phyloP scores from a whole-genome alignment of 495 filamentous ascomycete species.

The Penicillium chermesinum region DNA sequence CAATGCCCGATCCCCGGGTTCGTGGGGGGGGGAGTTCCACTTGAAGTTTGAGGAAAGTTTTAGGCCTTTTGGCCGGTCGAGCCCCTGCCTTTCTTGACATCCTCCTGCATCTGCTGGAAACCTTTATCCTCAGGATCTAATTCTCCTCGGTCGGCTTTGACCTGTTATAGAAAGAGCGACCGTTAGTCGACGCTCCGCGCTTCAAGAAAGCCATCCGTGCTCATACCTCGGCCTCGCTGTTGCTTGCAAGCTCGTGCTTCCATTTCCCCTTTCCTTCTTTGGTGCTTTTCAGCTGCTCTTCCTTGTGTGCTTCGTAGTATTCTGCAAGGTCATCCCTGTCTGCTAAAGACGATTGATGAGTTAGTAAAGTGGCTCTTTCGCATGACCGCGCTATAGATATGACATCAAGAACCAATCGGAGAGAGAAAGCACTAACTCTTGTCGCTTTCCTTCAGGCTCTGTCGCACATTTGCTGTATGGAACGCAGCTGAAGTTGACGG shows the following conservation, averaged over 20 bases:
- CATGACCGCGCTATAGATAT: no score
- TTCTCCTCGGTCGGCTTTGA: slow-evolving; percentile 62
- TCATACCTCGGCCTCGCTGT: slow-evolving; percentile 74
- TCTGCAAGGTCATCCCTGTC: slow-evolving; percentile 37
- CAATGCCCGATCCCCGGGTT: no score
- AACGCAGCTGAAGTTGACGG: slow-evolving; percentile 18
- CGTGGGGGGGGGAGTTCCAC: no score
- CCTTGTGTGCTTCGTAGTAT: slow-evolving; percentile 65
- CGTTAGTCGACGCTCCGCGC: no score
- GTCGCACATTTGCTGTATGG: slow-evolving; percentile 25
- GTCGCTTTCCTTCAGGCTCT: slow-evolving; percentile 33
- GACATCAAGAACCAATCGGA: no score
- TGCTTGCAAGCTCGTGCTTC: slow-evolving; percentile 72
- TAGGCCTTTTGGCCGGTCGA: neutral
- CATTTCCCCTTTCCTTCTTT: slow-evolving; percentile 75
- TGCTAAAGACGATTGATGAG: no score
- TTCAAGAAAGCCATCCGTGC: no score
- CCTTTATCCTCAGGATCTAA: slow-evolving; percentile 34
- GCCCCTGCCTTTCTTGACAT: slow-evolving; percentile 29
- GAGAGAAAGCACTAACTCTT: slow-evolving; percentile 21
- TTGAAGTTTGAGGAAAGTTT: no score
- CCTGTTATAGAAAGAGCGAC: no score
- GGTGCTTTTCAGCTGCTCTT: slow-evolving; percentile 61
- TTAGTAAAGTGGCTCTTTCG: no score
- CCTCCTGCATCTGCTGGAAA: slow-evolving; percentile 50